phyloP scores from a whole-genome alignment of 1,284 basidiomycete genomes.

The Caloboletus inedulis region DNA sequence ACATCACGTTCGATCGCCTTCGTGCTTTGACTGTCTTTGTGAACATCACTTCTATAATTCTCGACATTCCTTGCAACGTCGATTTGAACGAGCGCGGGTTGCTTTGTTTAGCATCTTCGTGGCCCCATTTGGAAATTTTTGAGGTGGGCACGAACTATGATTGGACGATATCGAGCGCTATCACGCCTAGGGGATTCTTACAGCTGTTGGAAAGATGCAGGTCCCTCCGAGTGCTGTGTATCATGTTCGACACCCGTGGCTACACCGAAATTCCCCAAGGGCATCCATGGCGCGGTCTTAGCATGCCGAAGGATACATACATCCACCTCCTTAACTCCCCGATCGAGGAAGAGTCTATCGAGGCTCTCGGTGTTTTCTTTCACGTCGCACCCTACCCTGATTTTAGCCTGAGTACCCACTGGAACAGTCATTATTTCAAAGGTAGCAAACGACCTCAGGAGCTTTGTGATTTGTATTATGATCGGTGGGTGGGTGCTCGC shows the following conservation, averaged over 20 bases:
- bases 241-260: slow-evolving; percentile 10
- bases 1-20: slow-evolving; percentile 9
- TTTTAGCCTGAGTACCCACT: slow-evolving; percentile 4
- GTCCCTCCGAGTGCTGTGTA: slow-evolving; percentile 4
- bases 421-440: not conserved
- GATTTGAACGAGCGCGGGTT: slow-evolving; percentile 13
- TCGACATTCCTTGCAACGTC: slow-evolving; percentile 1
- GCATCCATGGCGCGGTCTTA: slow-evolving; percentile 13
- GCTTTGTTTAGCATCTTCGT: slow-evolving; percentile 17
- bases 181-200: slow-evolving; percentile 17
- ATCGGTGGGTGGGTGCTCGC: slow-evolving; percentile 5
- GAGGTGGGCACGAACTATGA: not conserved
- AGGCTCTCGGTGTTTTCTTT: slow-evolving; percentile 17
- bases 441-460: not conserved
- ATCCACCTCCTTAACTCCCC: slow-evolving; percentile 5
- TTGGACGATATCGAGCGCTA: slow-evolving; percentile 6
- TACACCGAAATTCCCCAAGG: slow-evolving; percentile 13
- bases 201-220: slow-evolving; percentile 16
- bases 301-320: not conserved
- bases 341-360: slow-evolving; percentile 15
- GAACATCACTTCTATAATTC: slow-evolving; percentile 10
- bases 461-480: not conserved
- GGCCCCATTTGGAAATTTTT: slow-evolving; percentile 11
- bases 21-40: slow-evolving; percentile 9
- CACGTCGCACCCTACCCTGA: slow-evolving; percentile 5